Evolutionary conservation across 306 rosid species (phyloP).

Genomic region (Cicer yamashitae): DNA sequence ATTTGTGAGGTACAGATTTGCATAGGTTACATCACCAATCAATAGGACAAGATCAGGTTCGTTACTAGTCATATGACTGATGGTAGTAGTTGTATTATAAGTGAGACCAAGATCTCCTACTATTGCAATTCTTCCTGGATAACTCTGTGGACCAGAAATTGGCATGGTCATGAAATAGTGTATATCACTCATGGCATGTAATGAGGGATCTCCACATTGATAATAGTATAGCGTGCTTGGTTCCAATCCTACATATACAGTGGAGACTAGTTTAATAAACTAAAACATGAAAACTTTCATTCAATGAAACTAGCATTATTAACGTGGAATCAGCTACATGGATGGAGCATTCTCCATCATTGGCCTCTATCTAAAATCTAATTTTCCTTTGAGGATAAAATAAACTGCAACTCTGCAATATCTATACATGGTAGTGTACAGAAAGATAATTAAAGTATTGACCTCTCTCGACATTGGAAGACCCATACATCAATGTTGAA

Average conservation of each 20-base stretch:
- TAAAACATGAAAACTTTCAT: constrained; percentile 10
- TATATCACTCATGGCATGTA: constrained; percentile 63
- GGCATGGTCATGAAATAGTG: constrained; percentile 78
- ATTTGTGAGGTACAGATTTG: constrained; percentile 80
- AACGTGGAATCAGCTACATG: background rate
- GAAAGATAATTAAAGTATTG: background rate
- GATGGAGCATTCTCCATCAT: background rate
- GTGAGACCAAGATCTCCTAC: constrained; percentile 96
- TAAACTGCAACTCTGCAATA: background rate
- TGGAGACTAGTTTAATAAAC: constrained; percentile 35
- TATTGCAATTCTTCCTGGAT: constrained; percentile 68
- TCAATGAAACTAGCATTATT: constrained; percentile 2
- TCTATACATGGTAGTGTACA: background rate
- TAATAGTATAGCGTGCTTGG: constrained; percentile 68
- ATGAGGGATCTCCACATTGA: constrained; percentile 78
- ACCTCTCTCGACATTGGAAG: background rate
- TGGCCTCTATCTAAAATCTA: background rate
- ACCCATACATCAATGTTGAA: constrained; percentile 11
- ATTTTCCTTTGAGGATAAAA: constrained; percentile 14
- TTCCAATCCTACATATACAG: constrained; percentile 60
- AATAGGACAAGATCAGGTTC: constrained; percentile 78
- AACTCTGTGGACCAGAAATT: constrained; percentile 60
- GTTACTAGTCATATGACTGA: constrained; percentile 68
- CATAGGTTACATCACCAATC: constrained; percentile 81
- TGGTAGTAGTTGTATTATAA: constrained; percentile 75